These are phyloP conservation scores for Zizania palustris DNA, from an alignment of 202 grass and related monocot species.

Conservation along the genomic window DNA sequence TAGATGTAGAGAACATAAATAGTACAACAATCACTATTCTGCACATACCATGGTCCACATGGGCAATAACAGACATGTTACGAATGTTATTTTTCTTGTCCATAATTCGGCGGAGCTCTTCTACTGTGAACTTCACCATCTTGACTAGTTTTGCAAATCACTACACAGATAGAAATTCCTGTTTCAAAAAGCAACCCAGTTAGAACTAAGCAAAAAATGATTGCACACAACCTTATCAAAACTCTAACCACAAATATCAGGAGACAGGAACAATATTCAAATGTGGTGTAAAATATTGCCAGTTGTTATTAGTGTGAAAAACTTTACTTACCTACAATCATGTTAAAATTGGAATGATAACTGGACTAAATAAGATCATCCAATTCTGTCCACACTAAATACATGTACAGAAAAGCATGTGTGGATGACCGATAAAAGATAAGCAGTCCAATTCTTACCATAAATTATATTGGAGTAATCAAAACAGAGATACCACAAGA, in stretches of 20 bases:
- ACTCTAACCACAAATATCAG: not conserved
- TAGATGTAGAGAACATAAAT: not conserved
- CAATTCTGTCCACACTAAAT: too few species aligned
- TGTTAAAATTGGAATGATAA: too few species aligned
- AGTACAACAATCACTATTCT: not conserved
- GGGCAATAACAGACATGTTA: slow-evolving; percentile 75
- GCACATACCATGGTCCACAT: slow-evolving; percentile 69
- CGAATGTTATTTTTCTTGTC: slow-evolving; percentile 74
- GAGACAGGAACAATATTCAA: not conserved
- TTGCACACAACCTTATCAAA: not conserved
- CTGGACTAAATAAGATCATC: too few species aligned
- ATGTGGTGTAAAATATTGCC: not conserved
- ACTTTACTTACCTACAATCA: not conserved
- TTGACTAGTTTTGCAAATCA: slow-evolving; percentile 51
- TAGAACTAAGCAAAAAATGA: not conserved
- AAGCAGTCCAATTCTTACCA: not conserved
- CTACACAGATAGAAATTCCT: slow-evolving; percentile 19
- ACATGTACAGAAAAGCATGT: too few species aligned
- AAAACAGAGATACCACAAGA: not conserved
- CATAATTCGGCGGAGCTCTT: slow-evolving; percentile 69
- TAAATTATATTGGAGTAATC: not conserved
- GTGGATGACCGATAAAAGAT: too few species aligned
- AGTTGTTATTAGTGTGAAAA: too few species aligned
- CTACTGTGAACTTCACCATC: slow-evolving; percentile 83
- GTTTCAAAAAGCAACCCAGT: not conserved